Conservation (phyloP, 1,284 basidiomycete species). For the Pseudozyma sp. region DNA sequence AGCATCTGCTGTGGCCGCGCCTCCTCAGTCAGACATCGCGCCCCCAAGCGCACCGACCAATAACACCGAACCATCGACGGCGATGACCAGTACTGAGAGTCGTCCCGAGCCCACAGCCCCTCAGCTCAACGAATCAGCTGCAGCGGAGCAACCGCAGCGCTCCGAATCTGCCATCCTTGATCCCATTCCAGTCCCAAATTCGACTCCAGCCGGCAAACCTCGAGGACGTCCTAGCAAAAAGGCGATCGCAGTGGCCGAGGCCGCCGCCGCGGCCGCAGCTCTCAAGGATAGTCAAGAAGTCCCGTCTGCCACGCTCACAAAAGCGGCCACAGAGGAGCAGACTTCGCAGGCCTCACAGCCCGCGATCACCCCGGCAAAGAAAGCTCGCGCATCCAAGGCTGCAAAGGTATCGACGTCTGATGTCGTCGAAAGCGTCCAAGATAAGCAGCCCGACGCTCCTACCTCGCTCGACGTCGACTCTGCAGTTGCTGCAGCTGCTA, state of each 20-base stretch:
- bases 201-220: conserved; percentile 3
- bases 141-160: neutral
- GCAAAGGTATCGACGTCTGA: no score
- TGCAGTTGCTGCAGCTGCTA: no score
- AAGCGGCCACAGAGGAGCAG: neutral
- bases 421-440: no score
- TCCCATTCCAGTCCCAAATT: neutral
- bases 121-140: neutral
- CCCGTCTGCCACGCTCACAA: neutral
- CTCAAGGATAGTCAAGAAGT: neutral
- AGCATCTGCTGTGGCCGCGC: neutral
- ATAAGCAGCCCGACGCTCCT: no score
- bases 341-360: neutral
- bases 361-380: neutral
- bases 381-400: neutral
- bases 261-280: neutral
- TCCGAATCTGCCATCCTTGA: neutral
- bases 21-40: no score
- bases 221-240: conserved; percentile 18
- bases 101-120: neutral
- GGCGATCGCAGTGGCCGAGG: neutral
- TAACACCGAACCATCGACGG: neutral
- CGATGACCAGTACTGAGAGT: neutral
- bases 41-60: neutral
- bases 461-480: no score